A percentile compares a stretch with the other conserved stretches of the same genome.
Conservation (phyloP, 139 green algal genomes). For the Tetradesmus lagerheimii region DNA sequence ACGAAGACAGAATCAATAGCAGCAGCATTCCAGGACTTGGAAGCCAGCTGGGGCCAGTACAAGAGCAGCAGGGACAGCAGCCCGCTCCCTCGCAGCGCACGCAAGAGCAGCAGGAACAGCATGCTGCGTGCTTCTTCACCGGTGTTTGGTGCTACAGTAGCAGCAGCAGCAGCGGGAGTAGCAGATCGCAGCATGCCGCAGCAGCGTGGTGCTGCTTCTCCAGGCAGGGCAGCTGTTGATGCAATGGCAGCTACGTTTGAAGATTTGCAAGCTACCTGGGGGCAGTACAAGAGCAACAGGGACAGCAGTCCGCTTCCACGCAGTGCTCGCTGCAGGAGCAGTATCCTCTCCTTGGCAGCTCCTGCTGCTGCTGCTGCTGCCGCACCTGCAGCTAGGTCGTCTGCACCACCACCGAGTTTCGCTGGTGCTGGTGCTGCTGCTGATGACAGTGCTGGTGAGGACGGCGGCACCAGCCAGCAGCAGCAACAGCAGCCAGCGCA, state of each 20-base stretch:
- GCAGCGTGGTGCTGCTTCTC: not conserved
- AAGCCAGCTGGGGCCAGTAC: not conserved
- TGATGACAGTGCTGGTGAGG: no score
- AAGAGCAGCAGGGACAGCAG: not conserved
- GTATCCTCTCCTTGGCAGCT: not conserved
- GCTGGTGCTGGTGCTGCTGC: not conserved
- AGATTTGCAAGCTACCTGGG: not conserved
- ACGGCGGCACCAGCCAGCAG: not conserved
- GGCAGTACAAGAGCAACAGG: not conserved
- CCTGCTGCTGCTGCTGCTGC: not conserved
- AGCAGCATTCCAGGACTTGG: not conserved
- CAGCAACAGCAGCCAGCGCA: not conserved
- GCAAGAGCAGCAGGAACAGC: not conserved
- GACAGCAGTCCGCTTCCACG: not conserved
- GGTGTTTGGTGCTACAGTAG: not conserved
- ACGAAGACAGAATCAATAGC: not conserved
- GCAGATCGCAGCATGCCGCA: not conserved
- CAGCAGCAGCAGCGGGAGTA: not conserved
- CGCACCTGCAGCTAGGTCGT: not conserved
- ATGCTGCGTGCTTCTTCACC: not conserved
- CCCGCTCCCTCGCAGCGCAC: not conserved
- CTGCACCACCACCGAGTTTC: not conserved
- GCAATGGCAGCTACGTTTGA: not conserved
- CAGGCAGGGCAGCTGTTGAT: not conserved
- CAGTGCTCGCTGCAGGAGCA: conserved; percentile 1